Evolutionary conservation across 805 yeast genomes (phyloP).

Genomic region (Metschnikowia continentalis): DNA sequence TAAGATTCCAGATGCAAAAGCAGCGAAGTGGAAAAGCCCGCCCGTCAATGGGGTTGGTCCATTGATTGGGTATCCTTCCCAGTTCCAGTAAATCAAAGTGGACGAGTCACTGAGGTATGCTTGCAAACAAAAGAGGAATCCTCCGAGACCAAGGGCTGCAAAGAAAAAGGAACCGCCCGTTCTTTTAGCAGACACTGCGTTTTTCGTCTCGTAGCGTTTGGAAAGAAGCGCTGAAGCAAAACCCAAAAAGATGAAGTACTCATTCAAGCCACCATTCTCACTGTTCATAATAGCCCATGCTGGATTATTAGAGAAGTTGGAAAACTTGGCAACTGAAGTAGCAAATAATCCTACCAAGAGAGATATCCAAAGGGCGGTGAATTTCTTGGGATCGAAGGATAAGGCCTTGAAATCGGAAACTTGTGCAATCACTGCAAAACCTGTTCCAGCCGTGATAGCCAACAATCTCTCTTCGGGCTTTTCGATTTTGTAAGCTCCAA

Average conservation of each 20-base stretch:
- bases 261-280: constrained; percentile 82
- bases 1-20: constrained; percentile 52
- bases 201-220: constrained; percentile 25
- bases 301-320: constrained; percentile 83
- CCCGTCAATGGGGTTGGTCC: constrained; percentile 89
- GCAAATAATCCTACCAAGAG: constrained; percentile 68
- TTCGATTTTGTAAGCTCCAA: constrained; percentile 68
- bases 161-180: constrained; percentile 43
- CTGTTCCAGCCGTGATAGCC: constrained; percentile 61
- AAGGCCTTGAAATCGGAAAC: constrained; percentile 47
- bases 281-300: constrained; percentile 92
- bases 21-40: constrained; percentile 61
- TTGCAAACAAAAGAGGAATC: constrained; percentile 64
- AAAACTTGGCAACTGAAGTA: constrained; percentile 71
- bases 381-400: constrained; percentile 25
- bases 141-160: constrained; percentile 71
- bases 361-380: constrained; percentile 48
- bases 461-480: constrained; percentile 70
- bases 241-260: constrained; percentile 62
- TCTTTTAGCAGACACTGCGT: constrained; percentile 1
- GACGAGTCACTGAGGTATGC: constrained; percentile 81
- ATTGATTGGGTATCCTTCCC: constrained; percentile 88
- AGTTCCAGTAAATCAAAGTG: constrained; percentile 86
- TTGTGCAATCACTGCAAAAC: constrained; percentile 57
- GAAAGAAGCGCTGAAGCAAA: constrained; percentile 61